Base-by-base conservation (phyloP, 768 basidiomycete species). In the Neoboletus brunneissimus region DNA sequence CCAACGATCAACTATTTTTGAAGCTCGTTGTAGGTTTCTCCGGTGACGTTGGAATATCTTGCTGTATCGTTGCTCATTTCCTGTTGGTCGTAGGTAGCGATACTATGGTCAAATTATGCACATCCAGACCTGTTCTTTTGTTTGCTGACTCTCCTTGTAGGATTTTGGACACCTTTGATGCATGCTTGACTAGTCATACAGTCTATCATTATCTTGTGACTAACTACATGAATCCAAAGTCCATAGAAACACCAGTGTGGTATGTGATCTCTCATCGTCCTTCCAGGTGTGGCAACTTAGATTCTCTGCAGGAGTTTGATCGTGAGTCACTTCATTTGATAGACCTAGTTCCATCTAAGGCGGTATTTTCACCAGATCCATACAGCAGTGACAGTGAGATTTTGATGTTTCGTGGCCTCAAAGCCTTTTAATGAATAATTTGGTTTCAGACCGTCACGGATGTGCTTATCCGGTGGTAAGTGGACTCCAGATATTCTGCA, bases 201-300 rank as follows among this genome's bases (percentile, higher is more conserved):
- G 72, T 82, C 38, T 87, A 86, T 59, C 75, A 75, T 62, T 86
- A 86, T 60, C 74, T 84, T 49, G 81, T 86, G 42, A 70, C 64
- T 41, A 83, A 86, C 67, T 86, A 77, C 60, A 65, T 79, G 54
- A 79, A 81, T 59, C 77, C 78, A 3, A 7, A 67, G 18, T 76
- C 82, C 3, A 69, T 85, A 20, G 10, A 63, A 15, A 56, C 59
- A 22, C 79, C 80, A 0, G 73, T 81, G 11, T 86, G 85, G 85
- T 66, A 48, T 12, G 65, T 57, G n/a, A n/a, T 29, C 16, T 18
- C 32, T 20, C 9, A 0, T 23, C n/a, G 5, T 15, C 12, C 12
- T 25, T 12, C 16, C 3, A 12, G 16, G 22, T 10, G 4, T 32
- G 46, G 9, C 2, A 0, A 55, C 25, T 55, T 18, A 57, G 5